These are phyloP conservation scores for Aspergillus neotritici DNA, from an alignment of 2,329 filamentous ascomycete species.

Conservation along the genomic window DNA sequence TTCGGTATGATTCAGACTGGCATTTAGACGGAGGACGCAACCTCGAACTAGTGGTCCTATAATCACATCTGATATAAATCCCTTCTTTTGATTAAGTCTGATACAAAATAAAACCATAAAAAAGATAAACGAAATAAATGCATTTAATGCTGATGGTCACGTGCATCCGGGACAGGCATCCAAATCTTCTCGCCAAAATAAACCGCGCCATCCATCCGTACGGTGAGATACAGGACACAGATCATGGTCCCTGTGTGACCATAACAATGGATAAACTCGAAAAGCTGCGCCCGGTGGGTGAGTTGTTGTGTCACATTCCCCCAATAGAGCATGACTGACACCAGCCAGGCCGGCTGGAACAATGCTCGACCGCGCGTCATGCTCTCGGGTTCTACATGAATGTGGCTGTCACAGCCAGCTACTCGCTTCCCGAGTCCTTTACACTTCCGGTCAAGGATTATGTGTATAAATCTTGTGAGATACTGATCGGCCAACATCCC, in stretches of 20 bases:
- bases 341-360: constrained; percentile 39
- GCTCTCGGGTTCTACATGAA: constrained; percentile 42
- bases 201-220: too few relatives aligned
- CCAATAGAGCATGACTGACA: constrained; percentile 1
- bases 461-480: constrained; percentile 34
- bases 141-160: too few relatives aligned
- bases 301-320: constrained; percentile 8
- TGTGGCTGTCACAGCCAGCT: constrained; percentile 38
- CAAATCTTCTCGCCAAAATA: too few relatives aligned
- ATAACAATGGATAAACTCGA: constrained; percentile 51
- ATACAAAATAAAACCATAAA: background rate
- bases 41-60: background rate
- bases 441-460: constrained; percentile 23
- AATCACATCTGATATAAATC: background rate
- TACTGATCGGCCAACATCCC: constrained; percentile 38
- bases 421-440: constrained; percentile 25
- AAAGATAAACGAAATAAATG: too few relatives aligned
- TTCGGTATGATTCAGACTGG: background rate
- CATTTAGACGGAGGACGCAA: background rate
- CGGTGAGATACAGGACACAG: background rate
- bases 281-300: constrained; percentile 27
- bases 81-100: background rate
- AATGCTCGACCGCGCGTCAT: constrained; percentile 41
- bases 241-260: constrained; percentile 38
- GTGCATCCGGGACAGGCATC: too few relatives aligned